A percentile compares a stretch with the other conserved stretches of the same genome.
Conservation (phyloP, 306 rosid species). For the Pueraria montana region DNA sequence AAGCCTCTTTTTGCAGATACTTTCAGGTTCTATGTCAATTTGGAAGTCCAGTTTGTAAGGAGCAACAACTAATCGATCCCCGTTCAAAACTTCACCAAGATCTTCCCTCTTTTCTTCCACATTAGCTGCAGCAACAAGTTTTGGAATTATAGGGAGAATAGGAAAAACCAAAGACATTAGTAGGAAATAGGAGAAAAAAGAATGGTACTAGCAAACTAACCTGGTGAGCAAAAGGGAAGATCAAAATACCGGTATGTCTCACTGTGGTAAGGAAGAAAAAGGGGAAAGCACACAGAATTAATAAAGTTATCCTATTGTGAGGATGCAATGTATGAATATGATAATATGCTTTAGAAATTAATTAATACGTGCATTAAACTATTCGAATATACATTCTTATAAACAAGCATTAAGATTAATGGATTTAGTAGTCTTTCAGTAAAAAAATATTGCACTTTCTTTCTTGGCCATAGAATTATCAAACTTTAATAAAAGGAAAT, state of each 20-base stretch:
- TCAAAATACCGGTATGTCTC: slow-evolving; percentile 66
- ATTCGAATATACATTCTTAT: slow-evolving; percentile 13
- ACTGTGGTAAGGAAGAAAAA: slow-evolving; percentile 46
- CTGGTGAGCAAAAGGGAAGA: slow-evolving; percentile 65
- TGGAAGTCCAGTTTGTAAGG: slow-evolving; percentile 57
- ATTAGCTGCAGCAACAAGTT: slow-evolving; percentile 49
- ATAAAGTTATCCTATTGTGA: neutral
- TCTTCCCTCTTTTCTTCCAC: slow-evolving; percentile 64
- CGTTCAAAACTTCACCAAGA: slow-evolving; percentile 67
- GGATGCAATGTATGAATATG: slow-evolving; percentile 32
- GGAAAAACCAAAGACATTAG: neutral
- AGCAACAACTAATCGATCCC: slow-evolving; percentile 61
- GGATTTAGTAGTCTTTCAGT: slow-evolving; percentile 11
- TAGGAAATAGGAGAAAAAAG: neutral
- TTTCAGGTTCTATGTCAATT: slow-evolving; percentile 51
- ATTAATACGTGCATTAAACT: neutral
- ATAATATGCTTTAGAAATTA: slow-evolving; percentile 27
- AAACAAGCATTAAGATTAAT: neutral
- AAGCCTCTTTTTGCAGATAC: slow-evolving; percentile 51
- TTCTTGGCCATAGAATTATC: neutral
- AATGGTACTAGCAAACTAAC: slow-evolving; percentile 48
- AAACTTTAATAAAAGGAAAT: slow-evolving; percentile 1
- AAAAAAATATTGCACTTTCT: neutral
- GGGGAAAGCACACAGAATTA: slow-evolving; percentile 31
- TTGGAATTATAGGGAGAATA: slow-evolving; percentile 3